Base-by-base conservation (phyloP, 1,139 yeast genomes). In the Suhomyces bokatorum region DNA sequence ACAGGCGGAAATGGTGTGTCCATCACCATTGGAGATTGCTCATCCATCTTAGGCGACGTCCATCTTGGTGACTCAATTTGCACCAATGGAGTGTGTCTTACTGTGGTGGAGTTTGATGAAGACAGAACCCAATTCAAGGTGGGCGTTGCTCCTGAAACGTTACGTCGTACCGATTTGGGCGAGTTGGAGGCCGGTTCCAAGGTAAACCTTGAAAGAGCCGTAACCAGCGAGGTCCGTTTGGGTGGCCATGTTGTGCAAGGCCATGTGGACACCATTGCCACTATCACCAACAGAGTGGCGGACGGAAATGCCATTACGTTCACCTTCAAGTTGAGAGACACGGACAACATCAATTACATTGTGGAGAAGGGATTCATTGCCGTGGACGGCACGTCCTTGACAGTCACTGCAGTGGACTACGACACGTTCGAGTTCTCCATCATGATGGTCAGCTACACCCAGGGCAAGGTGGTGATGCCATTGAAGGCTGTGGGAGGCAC, bases 231-330 rank as follows among this genome's bases (percentile, higher is more conserved):
- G 43, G 90, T 85, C 11, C 75, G 99, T 51, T 81, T 91, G 59
- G 99, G 99, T 24, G 99, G 99, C 1, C 99, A 93, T 66, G 82
- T 91, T 50, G 99, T 93, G 1, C 99, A 93, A 58, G 99, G 99
- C 12, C 99, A 93, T 68, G 91, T 95, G 29, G 99, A 93, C 61
- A 88, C 97, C 0, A 75, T 85, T 27, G 97, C 97, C 4, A 66
- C 67, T 28, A 86, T 95, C 32, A 76, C 77, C 1, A 63, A 66
- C 2, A 73, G 69, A 29, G 66, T 53, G 7, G 67, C 78, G 0
- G 98, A 91, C 58, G 95, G 87, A 3, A 87, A 90, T 64, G 86
- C 98, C 2, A 70, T 90, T 31, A 73, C 84, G 2, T 85, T 82
- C 60, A 86, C 89, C 2, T 90, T 93, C 66, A 69, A 78, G 63